Base-by-base conservation (phyloP, 257 asterid genomes). In the Coffea eugenioides region DNA sequence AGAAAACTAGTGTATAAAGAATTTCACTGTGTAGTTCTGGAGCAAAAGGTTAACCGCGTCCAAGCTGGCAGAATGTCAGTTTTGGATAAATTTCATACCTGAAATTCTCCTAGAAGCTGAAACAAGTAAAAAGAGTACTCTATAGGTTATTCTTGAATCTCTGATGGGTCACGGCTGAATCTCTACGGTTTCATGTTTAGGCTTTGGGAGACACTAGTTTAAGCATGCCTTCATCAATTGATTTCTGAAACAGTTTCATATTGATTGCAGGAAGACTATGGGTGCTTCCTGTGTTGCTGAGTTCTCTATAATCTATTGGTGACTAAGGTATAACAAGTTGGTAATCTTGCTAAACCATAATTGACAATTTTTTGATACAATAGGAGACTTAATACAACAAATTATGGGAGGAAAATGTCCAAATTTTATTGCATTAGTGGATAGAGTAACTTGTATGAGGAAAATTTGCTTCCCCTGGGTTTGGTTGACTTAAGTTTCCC, bases 271-370 rank as follows among this genome's bases (percentile, higher is more conserved):
- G 71, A 71, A 76, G 73, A 61, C 39, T 34, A 48, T 61, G 15
- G 79, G 46, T 51, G 81, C 75, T 71, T 75, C 84, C 83, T 49
- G 71, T 70, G 74, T 77, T 77, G 71, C 79, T 77, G 80, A 77
- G 36, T 56, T 76, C 71, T 59, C 34, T 61, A 34, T 61, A 56
- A 59, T 69, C 78, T 16, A 34, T 41, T 70, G 75, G 52, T 69
- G n/a, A 20, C 21, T 77, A 75, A 69, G 65, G 76, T 77, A 65
- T 48, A 65, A 6, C 59, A 27, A 43, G 41, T 77, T 65, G 57
- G 48, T 31, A 8, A 66, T 39, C 34, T 25, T 51, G 62, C 43
- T 25, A 46, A 75, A 46, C 74, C 45, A 34, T 49, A 54, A 20
- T 77, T 66, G 34, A 48, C 67, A 69, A 64, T 57, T 25, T 69